phyloP scores from a whole-genome alignment of 2,329 filamentous ascomycete genomes.

The Trematosphaeria pertusa region DNA sequence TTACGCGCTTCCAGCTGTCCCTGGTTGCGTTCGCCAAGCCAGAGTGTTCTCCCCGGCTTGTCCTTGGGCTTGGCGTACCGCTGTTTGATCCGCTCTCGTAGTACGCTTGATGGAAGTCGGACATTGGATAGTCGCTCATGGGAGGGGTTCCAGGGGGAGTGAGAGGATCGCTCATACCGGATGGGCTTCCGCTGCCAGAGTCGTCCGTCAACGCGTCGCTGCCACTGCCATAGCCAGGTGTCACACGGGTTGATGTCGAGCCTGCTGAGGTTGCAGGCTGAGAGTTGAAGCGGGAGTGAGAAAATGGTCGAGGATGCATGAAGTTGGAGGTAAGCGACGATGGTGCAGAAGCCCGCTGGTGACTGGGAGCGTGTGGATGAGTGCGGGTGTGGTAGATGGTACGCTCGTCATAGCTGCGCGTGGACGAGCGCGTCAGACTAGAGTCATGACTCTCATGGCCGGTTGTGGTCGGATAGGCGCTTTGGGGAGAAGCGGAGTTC shows the following conservation, averaged over 20 bases:
- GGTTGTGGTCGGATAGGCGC: constrained; percentile 50
- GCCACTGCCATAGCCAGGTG: constrained; percentile 50
- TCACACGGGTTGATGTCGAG: constrained; percentile 33
- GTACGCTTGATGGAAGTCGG: constrained; percentile 44
- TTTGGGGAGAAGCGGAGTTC: constrained; percentile 66
- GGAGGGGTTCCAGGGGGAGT: constrained; percentile 81
- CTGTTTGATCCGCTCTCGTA: constrained; percentile 41
- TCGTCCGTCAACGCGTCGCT: constrained; percentile 65
- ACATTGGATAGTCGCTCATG: constrained; percentile 61
- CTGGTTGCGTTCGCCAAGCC: constrained; percentile 44
- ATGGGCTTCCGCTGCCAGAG: constrained; percentile 61
- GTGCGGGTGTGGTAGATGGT: constrained; percentile 33
- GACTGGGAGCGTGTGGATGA: constrained; percentile 37
- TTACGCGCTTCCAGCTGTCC: constrained; percentile 50
- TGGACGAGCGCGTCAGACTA: constrained; percentile 46
- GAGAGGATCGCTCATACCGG: constrained; percentile 66
- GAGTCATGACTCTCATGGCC: constrained; percentile 52
- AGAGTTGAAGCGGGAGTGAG: constrained; percentile 46
- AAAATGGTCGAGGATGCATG: constrained; percentile 45
- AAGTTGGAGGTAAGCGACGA: constrained; percentile 47
- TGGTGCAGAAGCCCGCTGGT: constrained; percentile 49
- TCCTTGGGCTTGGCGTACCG: constrained; percentile 46
- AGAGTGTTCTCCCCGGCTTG: constrained; percentile 47
- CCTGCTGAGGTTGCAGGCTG: constrained; percentile 43
- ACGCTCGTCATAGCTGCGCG: constrained; percentile 52